phyloP scores from a whole-genome alignment of 495 filamentous ascomycete genomes.

The Penicillium taxi region DNA sequence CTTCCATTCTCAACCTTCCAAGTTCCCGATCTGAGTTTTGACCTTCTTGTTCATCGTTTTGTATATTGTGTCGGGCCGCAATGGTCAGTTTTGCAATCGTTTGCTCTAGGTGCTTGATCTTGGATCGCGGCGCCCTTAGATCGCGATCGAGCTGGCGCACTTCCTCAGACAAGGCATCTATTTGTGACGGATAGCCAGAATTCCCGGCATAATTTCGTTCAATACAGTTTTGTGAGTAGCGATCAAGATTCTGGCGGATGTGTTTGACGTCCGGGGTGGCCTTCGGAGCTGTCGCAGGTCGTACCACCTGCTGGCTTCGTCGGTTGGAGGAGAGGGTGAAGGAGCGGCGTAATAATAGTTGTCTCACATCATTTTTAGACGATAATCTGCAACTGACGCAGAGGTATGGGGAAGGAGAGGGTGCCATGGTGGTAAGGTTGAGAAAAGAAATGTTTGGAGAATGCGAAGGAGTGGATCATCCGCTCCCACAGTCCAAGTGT shows the following conservation, averaged over 20 bases:
- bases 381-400: constrained; percentile 32
- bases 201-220: constrained; percentile 75
- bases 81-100: constrained; percentile 29
- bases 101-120: constrained; percentile 37
- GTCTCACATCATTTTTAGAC: constrained; percentile 3
- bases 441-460: constrained; percentile 2
- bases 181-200: constrained; percentile 55
- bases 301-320: constrained; percentile 25
- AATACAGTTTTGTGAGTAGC: constrained; percentile 74
- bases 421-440: constrained; percentile 18
- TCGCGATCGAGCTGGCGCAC: constrained; percentile 44
- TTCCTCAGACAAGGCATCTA: constrained; percentile 61
- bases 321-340: constrained; percentile 27
- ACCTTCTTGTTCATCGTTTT: constrained; percentile 6
- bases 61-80: constrained; percentile 18
- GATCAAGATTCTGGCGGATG: constrained; percentile 71
- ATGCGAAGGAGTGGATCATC: constrained; percentile 6
- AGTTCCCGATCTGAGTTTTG: constrained; percentile 14
- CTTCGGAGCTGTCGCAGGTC: constrained; percentile 72
- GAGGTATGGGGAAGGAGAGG: constrained; percentile 23
- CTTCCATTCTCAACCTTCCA: constrained; percentile 48
- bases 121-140: constrained; percentile 29
- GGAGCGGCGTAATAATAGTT: constrained; percentile 17
- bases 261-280: constrained; percentile 73
- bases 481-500: too few species aligned